Evolutionary conservation across 208 protist species (phyloP).

Genomic region (Acanthamoeba lugdunensis): DNA sequence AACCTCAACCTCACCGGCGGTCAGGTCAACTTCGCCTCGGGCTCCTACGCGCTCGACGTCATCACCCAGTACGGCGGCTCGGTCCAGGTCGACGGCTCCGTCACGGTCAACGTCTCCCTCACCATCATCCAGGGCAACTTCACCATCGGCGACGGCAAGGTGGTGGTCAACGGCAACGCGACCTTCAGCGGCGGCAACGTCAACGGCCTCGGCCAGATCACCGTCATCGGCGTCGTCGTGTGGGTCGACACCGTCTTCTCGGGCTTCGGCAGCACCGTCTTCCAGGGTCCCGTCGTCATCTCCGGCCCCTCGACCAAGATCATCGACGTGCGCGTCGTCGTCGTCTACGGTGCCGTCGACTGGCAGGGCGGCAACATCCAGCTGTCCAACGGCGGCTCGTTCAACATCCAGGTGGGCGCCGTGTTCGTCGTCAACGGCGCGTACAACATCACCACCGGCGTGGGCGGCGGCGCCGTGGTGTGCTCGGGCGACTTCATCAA

Average conservation of each 20-base stretch:
- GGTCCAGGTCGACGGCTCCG: slow-evolving; percentile 19
- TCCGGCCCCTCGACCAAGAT: slow-evolving; percentile 41
- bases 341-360: slow-evolving; percentile 47
- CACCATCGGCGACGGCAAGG: slow-evolving; percentile 47
- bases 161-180: slow-evolving; percentile 1
- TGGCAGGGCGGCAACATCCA: slow-evolving; percentile 67
- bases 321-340: slow-evolving; percentile 44
- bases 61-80: slow-evolving; percentile 51
- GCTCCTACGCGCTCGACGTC: slow-evolving; percentile 50
- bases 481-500: slow-evolving; percentile 57
- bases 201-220: slow-evolving; percentile 62
- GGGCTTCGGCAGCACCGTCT: slow-evolving; percentile 64
- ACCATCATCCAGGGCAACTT: slow-evolving; percentile 49
- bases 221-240: slow-evolving; percentile 61
- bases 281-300: slow-evolving; percentile 37
- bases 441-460: slow-evolving; percentile 37
- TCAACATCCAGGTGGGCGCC: slow-evolving; percentile 42
- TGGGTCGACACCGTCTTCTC: slow-evolving; percentile 65
- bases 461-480: slow-evolving; percentile 7
- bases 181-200: slow-evolving; percentile 53
- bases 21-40: slow-evolving; percentile 55
- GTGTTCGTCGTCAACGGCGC: not conserved
- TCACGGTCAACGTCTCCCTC: slow-evolving; percentile 69
- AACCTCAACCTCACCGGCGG: slow-evolving; percentile 69
- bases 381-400: slow-evolving; percentile 63